Evolutionary conservation across 2,329 filamentous ascomycete species (phyloP).

Genomic region (Cytospora piceae): DNA sequence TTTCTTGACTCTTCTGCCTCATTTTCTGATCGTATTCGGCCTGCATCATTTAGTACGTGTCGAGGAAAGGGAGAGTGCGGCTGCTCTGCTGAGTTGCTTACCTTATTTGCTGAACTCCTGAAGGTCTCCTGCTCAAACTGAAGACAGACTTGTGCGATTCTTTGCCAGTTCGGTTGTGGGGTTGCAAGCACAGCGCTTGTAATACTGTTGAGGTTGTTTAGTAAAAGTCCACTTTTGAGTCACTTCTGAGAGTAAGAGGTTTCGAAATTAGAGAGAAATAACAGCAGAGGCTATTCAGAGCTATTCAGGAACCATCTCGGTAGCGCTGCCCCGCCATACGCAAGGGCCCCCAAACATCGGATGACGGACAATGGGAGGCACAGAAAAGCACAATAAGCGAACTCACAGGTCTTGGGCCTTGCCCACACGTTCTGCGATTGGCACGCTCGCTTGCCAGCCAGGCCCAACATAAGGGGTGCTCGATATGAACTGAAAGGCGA

Average conservation of each 20-base stretch:
- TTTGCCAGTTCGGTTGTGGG: conserved; percentile 44
- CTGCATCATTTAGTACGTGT: conserved; percentile 41
- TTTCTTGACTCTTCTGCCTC: conserved; percentile 50
- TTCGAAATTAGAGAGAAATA: not conserved
- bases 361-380: conserved; percentile 1
- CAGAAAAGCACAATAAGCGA: not conserved
- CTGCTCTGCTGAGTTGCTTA: conserved; percentile 37
- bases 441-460: conserved; percentile 42
- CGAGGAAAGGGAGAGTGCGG: not conserved
- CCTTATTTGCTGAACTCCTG: conserved; percentile 51
- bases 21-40: conserved; percentile 55
- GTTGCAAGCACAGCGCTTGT: conserved; percentile 55
- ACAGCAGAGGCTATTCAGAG: conserved; percentile 1
- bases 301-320: not conserved
- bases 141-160: conserved; percentile 48
- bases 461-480: conserved; percentile 23
- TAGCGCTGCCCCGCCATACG: conserved; percentile 2
- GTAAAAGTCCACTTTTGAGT: conserved; percentile 1
- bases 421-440: conserved; percentile 39
- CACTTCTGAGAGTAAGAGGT: not conserved
- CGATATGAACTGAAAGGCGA: conserved; percentile 44
- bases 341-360: conserved; percentile 6
- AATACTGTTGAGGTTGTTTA: conserved; percentile 45
- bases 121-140: conserved; percentile 54
- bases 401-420: conserved; percentile 44